These are phyloP conservation scores for Hypoxylon fuscum DNA, from an alignment of 495 filamentous ascomycete species.

Conservation along the genomic window DNA sequence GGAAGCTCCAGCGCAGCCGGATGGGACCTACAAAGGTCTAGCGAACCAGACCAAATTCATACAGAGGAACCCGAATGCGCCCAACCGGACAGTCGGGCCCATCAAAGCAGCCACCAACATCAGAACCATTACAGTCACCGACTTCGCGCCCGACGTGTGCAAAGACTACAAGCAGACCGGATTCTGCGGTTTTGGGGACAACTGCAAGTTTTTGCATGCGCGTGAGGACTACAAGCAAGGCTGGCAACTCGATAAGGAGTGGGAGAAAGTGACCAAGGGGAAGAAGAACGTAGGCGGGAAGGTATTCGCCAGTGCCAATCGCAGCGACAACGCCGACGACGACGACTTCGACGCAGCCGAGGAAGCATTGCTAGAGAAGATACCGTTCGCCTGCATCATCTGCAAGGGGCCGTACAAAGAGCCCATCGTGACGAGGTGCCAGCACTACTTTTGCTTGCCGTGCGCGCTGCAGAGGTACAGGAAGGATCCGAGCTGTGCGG, in stretches of 20 bases:
- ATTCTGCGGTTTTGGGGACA: slow-evolving; percentile 81
- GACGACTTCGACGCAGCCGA: slow-evolving; percentile 73
- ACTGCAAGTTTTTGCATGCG: slow-evolving; percentile 88
- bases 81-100: slow-evolving; percentile 76
- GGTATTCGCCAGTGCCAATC: slow-evolving; percentile 68
- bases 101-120: slow-evolving; percentile 91
- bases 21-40: slow-evolving; percentile 81
- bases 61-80: slow-evolving; percentile 83
- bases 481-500: slow-evolving; percentile 80
- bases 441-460: slow-evolving; percentile 93
- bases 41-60: slow-evolving; percentile 78
- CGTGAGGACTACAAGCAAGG: slow-evolving; percentile 91
- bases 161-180: slow-evolving; percentile 95
- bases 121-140: slow-evolving; percentile 86
- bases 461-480: slow-evolving; percentile 88
- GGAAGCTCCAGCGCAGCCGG: slow-evolving; percentile 43
- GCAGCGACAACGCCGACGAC: slow-evolving; percentile 53
- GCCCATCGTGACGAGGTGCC: slow-evolving; percentile 88
- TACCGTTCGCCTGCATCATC: slow-evolving; percentile 96
- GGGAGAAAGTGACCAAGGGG: slow-evolving; percentile 84
- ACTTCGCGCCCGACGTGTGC: slow-evolving; percentile 93
- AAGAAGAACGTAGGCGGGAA: slow-evolving; percentile 72
- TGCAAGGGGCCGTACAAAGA: slow-evolving; percentile 82
- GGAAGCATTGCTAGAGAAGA: slow-evolving; percentile 80
- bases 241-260: slow-evolving; percentile 94